Conservation (phyloP, 176 grass and related monocot genomes). For the Avena sativa region DNA sequence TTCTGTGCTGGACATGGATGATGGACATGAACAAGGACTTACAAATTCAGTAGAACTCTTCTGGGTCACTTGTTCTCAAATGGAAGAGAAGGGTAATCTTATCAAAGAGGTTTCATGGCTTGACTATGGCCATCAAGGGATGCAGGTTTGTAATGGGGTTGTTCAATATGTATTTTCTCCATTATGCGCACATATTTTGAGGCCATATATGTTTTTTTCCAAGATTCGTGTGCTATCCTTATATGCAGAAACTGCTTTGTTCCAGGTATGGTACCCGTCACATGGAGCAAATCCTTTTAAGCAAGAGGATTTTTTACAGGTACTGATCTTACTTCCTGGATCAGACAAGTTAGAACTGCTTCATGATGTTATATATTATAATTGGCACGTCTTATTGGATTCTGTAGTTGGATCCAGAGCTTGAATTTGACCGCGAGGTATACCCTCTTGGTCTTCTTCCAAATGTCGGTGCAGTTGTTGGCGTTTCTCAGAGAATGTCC, state of each 20-base stretch:
- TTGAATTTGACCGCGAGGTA: conserved; percentile 98
- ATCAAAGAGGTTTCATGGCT: conserved; percentile 99
- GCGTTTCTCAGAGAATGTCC: conserved; percentile 94
- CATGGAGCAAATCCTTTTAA: conserved; percentile 86
- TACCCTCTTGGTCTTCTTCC: conserved; percentile 98
- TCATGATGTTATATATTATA: conserved; percentile 21
- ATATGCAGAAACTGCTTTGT: conserved; percentile 39
- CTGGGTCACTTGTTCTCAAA: conserved; percentile 92
- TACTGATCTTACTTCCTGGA: conserved; percentile 42
- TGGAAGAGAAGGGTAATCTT: conserved; percentile 88
- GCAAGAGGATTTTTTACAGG: conserved; percentile 98
- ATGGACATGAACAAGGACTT: conserved; percentile 86
- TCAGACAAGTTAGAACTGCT: neutral
- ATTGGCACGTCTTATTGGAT: conserved; percentile 46
- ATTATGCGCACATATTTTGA: neutral
- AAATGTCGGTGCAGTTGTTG: conserved; percentile 94
- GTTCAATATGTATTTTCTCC: conserved; percentile 3
- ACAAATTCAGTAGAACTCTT: conserved; percentile 95
- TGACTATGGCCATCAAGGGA: conserved; percentile 96
- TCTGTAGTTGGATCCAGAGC: conserved; percentile 93
- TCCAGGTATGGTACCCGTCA: conserved; percentile 97
- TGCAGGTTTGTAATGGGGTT: conserved; percentile 78
- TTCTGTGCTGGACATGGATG: conserved; percentile 94
- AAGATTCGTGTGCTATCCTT: conserved; percentile 19
- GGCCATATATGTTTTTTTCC: neutral